Conservation (phyloP, 371 early-diverging fungal species). For the Mucor mucedo region DNA sequence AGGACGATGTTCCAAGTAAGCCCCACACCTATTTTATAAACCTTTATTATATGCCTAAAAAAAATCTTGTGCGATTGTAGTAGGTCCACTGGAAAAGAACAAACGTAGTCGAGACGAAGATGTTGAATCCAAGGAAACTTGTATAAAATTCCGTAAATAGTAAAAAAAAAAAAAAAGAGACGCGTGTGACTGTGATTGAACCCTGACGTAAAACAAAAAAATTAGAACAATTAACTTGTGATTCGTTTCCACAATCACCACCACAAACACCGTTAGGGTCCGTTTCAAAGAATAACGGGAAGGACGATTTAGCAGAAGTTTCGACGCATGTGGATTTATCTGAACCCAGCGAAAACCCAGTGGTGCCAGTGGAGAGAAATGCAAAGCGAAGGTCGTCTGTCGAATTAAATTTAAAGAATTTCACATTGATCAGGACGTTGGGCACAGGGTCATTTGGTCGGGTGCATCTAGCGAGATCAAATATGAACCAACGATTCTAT, state of each 20-base stretch:
- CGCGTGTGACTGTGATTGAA: not conserved
- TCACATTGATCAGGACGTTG: conserved; percentile 53
- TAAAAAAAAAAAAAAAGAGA: not conserved
- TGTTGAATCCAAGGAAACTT: conserved; percentile 18
- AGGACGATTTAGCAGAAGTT: conserved; percentile 9
- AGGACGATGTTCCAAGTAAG: not conserved
- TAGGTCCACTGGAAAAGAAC: conserved; percentile 17
- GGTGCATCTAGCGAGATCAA: conserved; percentile 60
- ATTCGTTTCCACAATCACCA: conserved; percentile 32
- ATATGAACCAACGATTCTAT: conserved; percentile 69
- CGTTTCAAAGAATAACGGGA: conserved; percentile 5
- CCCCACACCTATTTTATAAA: no score
- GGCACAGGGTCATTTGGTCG: conserved; percentile 73
- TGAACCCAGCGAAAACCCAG: conserved; percentile 6
- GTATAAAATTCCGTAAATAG: conserved; percentile 19
- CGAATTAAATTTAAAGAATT: conserved; percentile 24
- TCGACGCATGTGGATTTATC: conserved; percentile 26
- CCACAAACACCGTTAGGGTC: conserved; percentile 36
- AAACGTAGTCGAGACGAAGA: conserved; percentile 17
- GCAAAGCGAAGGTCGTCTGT: conserved; percentile 22
- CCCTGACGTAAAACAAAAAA: not conserved
- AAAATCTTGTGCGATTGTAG: not conserved
- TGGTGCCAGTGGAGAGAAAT: conserved; percentile 3
- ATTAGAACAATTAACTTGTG: conserved; percentile 29
- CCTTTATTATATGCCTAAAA: not conserved